Base-by-base conservation (phyloP, 1,284 basidiomycete genomes). In the Ustilago cynodontis region DNA sequence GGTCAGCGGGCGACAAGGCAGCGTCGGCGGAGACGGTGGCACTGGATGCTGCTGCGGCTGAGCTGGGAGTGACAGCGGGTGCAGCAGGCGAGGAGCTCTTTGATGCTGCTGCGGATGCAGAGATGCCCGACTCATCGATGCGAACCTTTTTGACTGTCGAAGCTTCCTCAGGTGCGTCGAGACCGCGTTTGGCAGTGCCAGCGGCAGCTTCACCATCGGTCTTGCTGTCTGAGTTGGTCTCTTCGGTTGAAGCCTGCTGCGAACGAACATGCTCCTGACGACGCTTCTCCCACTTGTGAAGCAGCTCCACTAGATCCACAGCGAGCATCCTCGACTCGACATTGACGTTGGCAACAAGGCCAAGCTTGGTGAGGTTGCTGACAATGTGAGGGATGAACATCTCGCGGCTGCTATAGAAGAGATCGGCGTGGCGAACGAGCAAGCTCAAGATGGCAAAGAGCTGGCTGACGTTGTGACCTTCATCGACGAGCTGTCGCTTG, bases 341-440 rank as follows among this genome's bases (percentile, higher is more conserved):
- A 4, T 93, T 91, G 59, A 83, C 79, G 14, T 90, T 89, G 6
- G 90, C 88, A 1, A 92, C 90, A 77, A 97, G 90, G 26, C 94
- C 95, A 20, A 99, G 89, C 86, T 95, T 96, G 61, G 90, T 90
- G 66, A 99, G 88, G 37, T 93, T 93, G 83, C 93, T 93, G 69
- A 95, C 93, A 87, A 99, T 95, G 84, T 97, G 93, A 0, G 95
- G 93, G n/a, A 99, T 91, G 86, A 99, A 99, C 35, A 98, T 88
- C 16, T 94, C 93, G 50, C 97, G 92, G 70, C 94, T 93, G 56
- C 93, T 91, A 88, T 93, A 99, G 88, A 99, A 99, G 6, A 98
- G 89, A 64, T 94, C 90, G 1, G 93, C 91, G 78, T 99, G 94
- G 69, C 94, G 93, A 68, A 95, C 92, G 62, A 99, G 92, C 64